Evolutionary conservation across 192 early-diverging fungal genomes (phyloP).

Genomic region (Backusella sp.): DNA sequence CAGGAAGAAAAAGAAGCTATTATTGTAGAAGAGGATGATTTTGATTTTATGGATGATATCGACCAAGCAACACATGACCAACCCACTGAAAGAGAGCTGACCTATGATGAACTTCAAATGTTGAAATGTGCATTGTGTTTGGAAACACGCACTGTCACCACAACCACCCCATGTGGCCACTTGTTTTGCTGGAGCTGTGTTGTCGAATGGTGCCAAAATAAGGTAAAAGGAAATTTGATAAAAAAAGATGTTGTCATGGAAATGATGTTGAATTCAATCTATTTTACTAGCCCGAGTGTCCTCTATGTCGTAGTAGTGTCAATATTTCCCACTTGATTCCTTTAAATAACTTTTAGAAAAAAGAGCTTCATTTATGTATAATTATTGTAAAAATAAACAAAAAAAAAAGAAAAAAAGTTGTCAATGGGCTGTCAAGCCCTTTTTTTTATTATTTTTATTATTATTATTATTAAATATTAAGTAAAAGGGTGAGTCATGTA

Average conservation of each 20-base stretch:
- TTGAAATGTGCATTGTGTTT: slow-evolving; percentile 89
- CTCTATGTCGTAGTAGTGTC: slow-evolving; percentile 84
- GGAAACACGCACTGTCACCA: slow-evolving; percentile 68
- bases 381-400: no score
- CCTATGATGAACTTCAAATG: slow-evolving; percentile 38
- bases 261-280: slow-evolving; percentile 15
- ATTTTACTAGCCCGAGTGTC: slow-evolving; percentile 78
- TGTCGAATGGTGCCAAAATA: slow-evolving; percentile 89
- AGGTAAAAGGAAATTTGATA: slow-evolving; percentile 49
- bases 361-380: background rate
- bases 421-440: background rate
- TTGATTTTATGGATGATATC: slow-evolving; percentile 29
- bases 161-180: slow-evolving; percentile 91
- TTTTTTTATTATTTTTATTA: no score
- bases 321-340: slow-evolving; percentile 72
- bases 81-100: slow-evolving; percentile 15
- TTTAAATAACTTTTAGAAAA: slow-evolving; percentile 59
- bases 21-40: slow-evolving; percentile 26
- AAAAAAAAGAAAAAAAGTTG: no score
- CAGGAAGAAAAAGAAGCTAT: slow-evolving; percentile 14
- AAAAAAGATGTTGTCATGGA: background rate
- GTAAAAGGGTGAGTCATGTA: no score
- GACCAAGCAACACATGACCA: slow-evolving; percentile 13
- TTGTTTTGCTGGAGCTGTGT: slow-evolving; percentile 96
- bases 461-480: no score